Percentiles rank a stretch among this genome's conserved stretches.
Evolutionary conservation across 1,284 basidiomycete species (phyloP).

Genomic region (Ganoderma boninense): DNA sequence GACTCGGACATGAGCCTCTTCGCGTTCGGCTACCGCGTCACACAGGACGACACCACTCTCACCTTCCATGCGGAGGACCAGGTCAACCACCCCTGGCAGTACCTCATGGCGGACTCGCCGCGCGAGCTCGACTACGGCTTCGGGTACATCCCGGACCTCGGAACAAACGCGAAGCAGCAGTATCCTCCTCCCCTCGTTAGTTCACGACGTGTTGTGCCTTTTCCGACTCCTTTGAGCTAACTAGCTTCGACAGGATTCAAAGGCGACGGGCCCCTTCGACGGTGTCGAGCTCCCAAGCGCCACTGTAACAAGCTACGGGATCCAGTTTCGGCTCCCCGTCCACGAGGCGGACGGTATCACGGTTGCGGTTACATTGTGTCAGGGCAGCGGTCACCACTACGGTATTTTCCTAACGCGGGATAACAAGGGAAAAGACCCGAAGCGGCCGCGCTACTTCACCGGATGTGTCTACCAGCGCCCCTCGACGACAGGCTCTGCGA

Average conservation of each 20-base stretch:
- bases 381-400: neutral
- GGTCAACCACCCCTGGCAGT: neutral
- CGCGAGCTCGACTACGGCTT: neutral
- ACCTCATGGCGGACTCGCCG: neutral
- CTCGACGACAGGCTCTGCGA: neutral
- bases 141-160: neutral
- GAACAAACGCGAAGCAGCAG: neutral
- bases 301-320: neutral
- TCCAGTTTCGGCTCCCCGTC: conserved; percentile 9
- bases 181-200: neutral
- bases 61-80: neutral
- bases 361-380: conserved; percentile 1
- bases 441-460: neutral
- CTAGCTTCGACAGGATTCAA: neutral
- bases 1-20: conserved; percentile 10
- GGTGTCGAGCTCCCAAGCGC: neutral
- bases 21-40: neutral
- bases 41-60: neutral
- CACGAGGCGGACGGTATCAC: conserved; percentile 5
- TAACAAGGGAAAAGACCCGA: neutral
- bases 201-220: neutral
- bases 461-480: neutral
- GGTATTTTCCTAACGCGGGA: neutral
- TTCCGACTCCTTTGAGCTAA: neutral
- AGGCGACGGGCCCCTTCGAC: neutral